Base-by-base conservation (phyloP, 2,329 filamentous ascomycete species). In the Sphaerulina populicola region DNA sequence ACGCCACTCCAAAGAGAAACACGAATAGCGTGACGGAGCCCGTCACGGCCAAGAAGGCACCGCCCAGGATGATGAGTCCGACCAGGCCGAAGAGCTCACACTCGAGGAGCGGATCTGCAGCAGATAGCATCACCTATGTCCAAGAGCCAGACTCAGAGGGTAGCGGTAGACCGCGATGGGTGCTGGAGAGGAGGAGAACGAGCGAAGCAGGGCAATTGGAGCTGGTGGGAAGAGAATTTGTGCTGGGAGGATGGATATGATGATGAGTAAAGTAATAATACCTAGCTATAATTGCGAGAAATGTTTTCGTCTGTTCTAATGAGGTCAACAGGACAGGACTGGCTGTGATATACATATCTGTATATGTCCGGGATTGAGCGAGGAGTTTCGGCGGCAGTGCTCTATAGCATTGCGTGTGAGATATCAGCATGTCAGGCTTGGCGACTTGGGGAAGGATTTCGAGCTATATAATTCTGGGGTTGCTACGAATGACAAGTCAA, bases 71-170 rank as follows among this genome's bases (percentile, higher is more conserved):
- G 35, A 51, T 47, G 43, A 44, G 41, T 27, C 41, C 42, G 6
- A 50, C 48, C 33, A 54, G 47, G 23, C 52, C 52, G 3, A 51
- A 48, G 29, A 45, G 44, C 21, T 37, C 53, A 23, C 63, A 64
- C 44, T 60, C 60, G 12, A 46, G 72, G 21, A 72, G 68, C 40
- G 69, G 68, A 7, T 72, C 77, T 44, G 84, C 79, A 41, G 74
- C 81, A 1, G 84, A 86, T 58, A 85, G 82, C 56, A 80, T 88
- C 31, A 83, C 82, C 6, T 88, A 88, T 65, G 73, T 77, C 2
- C 67, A 72, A n/a, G 76, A 79, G 55, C 76, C 77, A 54, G 81
- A 84, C 61, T 79, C 82, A 41, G 73, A 78, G 2, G 74, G 74
- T 7, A 77, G 76, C 1, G 77, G 78, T 57, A 77, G 74, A 49